phyloP scores from a whole-genome alignment of 148 eudicot species.

The Rhododendron griersonianum region DNA sequence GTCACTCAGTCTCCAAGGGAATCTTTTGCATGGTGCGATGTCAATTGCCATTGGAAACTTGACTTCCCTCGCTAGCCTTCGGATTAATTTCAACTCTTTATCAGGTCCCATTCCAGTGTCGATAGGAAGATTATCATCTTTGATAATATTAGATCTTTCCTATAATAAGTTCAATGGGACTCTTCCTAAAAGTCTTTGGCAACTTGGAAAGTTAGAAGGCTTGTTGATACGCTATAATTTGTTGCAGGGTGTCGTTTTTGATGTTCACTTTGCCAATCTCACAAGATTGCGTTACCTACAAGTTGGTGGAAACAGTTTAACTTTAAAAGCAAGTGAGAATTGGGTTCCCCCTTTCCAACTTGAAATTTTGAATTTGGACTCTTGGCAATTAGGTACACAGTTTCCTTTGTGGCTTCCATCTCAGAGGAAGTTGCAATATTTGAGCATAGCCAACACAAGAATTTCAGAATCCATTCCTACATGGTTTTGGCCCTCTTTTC shows the following conservation, averaged over 20 bases:
- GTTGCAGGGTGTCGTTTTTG: constrained; percentile 14
- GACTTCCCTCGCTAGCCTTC: neutral
- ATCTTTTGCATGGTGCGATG: neutral
- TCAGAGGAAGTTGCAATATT: neutral
- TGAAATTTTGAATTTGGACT: neutral
- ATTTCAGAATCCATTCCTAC: constrained; percentile 8
- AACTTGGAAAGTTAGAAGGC: constrained; percentile 9
- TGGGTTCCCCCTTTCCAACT: constrained; percentile 22
- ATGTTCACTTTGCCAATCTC: constrained; percentile 20
- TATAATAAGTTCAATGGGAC: constrained; percentile 11
- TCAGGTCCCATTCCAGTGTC: constrained; percentile 6
- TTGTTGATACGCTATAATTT: neutral
- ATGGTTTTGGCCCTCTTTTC: neutral
- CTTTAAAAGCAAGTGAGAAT: neutral
- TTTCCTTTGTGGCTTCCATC: constrained; percentile 9
- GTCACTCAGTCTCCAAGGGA: neutral
- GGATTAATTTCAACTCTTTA: neutral
- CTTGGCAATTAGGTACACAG: constrained; percentile 11
- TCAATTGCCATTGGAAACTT: constrained; percentile 11
- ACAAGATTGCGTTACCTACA: neutral
- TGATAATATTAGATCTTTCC: neutral
- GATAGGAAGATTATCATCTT: neutral
- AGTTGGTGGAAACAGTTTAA: constrained; percentile 13
- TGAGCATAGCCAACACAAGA: neutral
- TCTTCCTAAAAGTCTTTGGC: constrained; percentile 14